These are phyloP conservation scores for Phytophthora palmivora DNA, from an alignment of 352 stramenopile species.

Conservation along the genomic window DNA sequence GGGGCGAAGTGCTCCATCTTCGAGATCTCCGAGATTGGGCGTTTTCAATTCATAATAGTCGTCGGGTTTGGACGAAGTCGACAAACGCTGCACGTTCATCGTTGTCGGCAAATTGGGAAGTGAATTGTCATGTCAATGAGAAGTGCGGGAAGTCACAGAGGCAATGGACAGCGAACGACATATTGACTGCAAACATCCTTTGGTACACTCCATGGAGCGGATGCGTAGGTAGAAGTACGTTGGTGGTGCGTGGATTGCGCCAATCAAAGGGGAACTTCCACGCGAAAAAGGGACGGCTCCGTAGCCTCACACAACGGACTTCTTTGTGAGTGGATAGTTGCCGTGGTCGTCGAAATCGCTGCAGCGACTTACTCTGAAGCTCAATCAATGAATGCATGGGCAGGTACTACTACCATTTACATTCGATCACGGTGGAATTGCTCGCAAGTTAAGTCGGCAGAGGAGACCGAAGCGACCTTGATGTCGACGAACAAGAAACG, in stretches of 20 bases:
- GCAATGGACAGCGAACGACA: slow-evolving; percentile 3
- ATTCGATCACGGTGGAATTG: too few species aligned
- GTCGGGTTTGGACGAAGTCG: slow-evolving; percentile 18
- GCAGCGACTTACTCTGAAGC: too few species aligned
- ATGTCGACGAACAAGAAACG: too few species aligned
- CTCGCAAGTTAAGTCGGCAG: too few species aligned
- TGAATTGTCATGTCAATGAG: slow-evolving; percentile 8
- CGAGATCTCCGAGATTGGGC: slow-evolving; percentile 20
- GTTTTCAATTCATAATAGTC: slow-evolving; percentile 35
- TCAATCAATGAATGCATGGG: too few species aligned
- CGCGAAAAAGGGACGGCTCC: slow-evolving; percentile 10
- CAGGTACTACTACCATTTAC: too few species aligned
- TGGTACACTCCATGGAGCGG: too few species aligned
- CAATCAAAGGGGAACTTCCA: slow-evolving; percentile 18
- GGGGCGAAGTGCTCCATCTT: slow-evolving; percentile 45
- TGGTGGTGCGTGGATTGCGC: slow-evolving; percentile 24
- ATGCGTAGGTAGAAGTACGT: slow-evolving; percentile 6
- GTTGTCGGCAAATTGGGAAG: slow-evolving; percentile 19
- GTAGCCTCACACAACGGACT: too few species aligned
- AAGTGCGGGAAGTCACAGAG: not conserved
- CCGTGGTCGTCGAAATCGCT: too few species aligned
- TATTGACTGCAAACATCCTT: too few species aligned
- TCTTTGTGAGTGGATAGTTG: too few species aligned
- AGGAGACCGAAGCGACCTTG: too few species aligned
- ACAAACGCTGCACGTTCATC: slow-evolving; percentile 28